Percentiles rank a stretch among this genome's conserved stretches.
These are phyloP conservation scores for Sarcomyxa edulis DNA, from an alignment of 768 basidiomycete genomes.

Conservation along the genomic window DNA sequence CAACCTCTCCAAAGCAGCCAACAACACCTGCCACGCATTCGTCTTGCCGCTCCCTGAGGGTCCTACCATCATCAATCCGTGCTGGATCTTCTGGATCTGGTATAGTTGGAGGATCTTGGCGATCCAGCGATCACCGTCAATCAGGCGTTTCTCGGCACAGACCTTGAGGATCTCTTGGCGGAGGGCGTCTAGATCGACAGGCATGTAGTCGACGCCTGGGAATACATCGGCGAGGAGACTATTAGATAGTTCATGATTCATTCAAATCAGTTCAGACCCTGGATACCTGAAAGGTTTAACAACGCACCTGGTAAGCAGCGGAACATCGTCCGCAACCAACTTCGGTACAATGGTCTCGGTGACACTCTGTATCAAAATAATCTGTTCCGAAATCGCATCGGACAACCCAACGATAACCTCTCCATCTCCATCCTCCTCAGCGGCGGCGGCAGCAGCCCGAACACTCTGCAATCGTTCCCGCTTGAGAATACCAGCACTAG, in stretches of 20 bases:
- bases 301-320: conserved; percentile 81
- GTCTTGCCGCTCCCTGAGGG: conserved; percentile 97
- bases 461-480: conserved; percentile 70
- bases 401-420: too few species aligned
- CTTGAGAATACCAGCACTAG: conserved; percentile 97
- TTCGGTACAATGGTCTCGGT: conserved; percentile 99
- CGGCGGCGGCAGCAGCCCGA: conserved; percentile 34
- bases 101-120: conserved; percentile 96
- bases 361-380: conserved; percentile 96
- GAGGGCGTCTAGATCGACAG: conserved; percentile 83
- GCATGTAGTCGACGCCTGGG: conserved; percentile 89
- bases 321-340: conserved; percentile 94
- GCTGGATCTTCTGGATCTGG: conserved; percentile 99
- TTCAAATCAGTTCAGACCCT: too few species aligned
- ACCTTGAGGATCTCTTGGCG: conserved; percentile 83
- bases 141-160: conserved; percentile 81
- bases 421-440: conserved; percentile 33
- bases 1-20: conserved; percentile 84
- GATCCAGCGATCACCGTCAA: conserved; percentile 85
- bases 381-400: conserved; percentile 80
- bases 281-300: not conserved
- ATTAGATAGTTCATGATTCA: conserved; percentile 3
- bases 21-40: conserved; percentile 92
- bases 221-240: conserved; percentile 96
- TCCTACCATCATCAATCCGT: conserved; percentile 99